A percentile compares a stretch with the other conserved stretches of the same genome.
These are phyloP conservation scores for Bertia moriformis DNA, from an alignment of 2,329 filamentous ascomycete genomes.

Conservation along the genomic window DNA sequence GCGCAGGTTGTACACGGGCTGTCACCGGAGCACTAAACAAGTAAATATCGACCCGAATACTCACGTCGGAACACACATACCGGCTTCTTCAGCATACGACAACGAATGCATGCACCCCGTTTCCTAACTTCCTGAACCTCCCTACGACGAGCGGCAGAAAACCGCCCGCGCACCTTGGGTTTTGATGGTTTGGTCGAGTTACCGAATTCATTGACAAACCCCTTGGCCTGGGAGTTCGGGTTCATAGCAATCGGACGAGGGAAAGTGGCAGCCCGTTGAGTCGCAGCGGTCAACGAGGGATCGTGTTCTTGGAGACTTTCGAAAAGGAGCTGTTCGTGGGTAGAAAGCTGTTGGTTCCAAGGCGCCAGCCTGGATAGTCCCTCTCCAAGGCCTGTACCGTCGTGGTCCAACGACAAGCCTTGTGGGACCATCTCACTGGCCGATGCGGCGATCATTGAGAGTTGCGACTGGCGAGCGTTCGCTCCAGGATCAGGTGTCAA, in stretches of 20 bases:
- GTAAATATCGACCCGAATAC: no score
- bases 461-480: slow-evolving; percentile 20
- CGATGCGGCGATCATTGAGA: slow-evolving; percentile 27
- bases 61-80: no score
- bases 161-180: slow-evolving; percentile 32
- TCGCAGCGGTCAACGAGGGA: slow-evolving; percentile 18
- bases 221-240: slow-evolving; percentile 17
- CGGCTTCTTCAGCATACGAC: slow-evolving; percentile 50
- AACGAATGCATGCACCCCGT: slow-evolving; percentile 44
- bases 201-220: slow-evolving; percentile 22
- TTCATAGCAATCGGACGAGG: slow-evolving; percentile 25
- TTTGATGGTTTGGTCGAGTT: slow-evolving; percentile 23
- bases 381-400: slow-evolving; percentile 9
- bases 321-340: slow-evolving; percentile 20
- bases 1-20: slow-evolving; percentile 43
- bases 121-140: slow-evolving; percentile 45
- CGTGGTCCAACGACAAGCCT: slow-evolving; percentile 12
- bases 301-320: slow-evolving; percentile 22
- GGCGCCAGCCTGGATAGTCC: slow-evolving; percentile 8
- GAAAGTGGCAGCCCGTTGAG: slow-evolving; percentile 20
- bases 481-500: slow-evolving; percentile 17
- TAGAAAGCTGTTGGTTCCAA: slow-evolving; percentile 16
- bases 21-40: slow-evolving; percentile 38
- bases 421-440: slow-evolving; percentile 27
- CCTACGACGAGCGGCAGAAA: slow-evolving; percentile 36